Evolutionary conservation across 805 yeast genomes (phyloP), one percentile per base, ranked within the genome.

Genomic region (Tetrapisispora arboricola): DNA sequence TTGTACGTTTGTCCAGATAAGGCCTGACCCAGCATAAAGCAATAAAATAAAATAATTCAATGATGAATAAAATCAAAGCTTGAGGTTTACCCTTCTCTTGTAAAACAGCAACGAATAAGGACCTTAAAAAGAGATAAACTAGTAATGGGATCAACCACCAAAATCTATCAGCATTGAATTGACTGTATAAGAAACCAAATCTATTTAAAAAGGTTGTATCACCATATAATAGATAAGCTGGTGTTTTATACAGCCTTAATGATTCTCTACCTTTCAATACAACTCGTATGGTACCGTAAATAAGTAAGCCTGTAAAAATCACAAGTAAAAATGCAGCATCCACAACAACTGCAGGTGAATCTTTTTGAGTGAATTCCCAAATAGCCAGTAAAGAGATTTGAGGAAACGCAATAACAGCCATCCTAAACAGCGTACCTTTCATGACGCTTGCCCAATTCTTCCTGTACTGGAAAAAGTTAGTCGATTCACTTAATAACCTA

Each of bases 1-100:
- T 92, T 26, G 97, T 88, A 65, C 94, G 74, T 63, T 82, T 86
- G 65, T 92, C 96, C 88, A 92, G 79, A 61, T 75, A 92, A 10
- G 98, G 98, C 61, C 92, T 75, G 42, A 73, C 65, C 72, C 76
- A 74, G 54, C 87, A 79, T 21, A 87, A 53, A 0, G 69, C 67
- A 27, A 72, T 72, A 46, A 84, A 76, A 63, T 80, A 87, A 18
- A 74, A 50, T 40, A 90, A 65, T 60, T 92, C 97, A 45, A 84
- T 67, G 15, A 70, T 78, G 54, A 90, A 83, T 8, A 88, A 71
- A 38, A 83, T 67, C 46, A 85, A 71, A 1, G 95, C 84, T 58
- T 84, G 96, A 5, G 73, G 80, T 53, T 80, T 83, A 45, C 98
- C 97, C 26, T 76, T 71, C 9, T 60, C 51, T 63, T 92, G 98